A percentile compares a stretch with the other conserved stretches of the same genome.
Conservation (phyloP, 495 filamentous ascomycete genomes). For the Immersiella caudata region DNA sequence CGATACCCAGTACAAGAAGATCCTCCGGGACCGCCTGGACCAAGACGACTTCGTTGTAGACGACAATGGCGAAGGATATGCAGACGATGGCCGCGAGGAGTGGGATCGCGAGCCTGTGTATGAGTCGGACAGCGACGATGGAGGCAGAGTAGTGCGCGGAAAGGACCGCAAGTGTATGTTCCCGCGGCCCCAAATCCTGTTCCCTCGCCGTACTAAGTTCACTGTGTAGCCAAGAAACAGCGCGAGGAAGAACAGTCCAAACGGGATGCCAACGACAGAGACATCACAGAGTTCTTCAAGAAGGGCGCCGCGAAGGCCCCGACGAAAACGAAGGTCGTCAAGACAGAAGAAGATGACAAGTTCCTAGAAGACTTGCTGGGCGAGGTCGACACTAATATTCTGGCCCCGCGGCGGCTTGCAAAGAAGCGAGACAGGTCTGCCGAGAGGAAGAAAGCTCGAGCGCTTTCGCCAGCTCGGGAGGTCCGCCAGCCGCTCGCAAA, state of each 20-base stretch:
- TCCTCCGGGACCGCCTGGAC: slow-evolving; percentile 85
- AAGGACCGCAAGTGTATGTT: slow-evolving; percentile 52
- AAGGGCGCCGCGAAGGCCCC: slow-evolving; percentile 66
- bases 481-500: slow-evolving; percentile 47
- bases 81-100: slow-evolving; percentile 94
- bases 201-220: not conserved
- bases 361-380: slow-evolving; percentile 84
- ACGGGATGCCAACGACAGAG: slow-evolving; percentile 82
- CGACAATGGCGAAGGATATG: slow-evolving; percentile 91
- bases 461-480: slow-evolving; percentile 70
- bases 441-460: slow-evolving; percentile 74
- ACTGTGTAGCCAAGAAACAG: slow-evolving; percentile 72
- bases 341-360: slow-evolving; percentile 81
- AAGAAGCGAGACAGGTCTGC: slow-evolving; percentile 70
- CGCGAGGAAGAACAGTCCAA: slow-evolving; percentile 87
- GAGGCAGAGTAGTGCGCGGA: slow-evolving; percentile 41
- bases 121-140: slow-evolving; percentile 72
- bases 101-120: slow-evolving; percentile 77
- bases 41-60: slow-evolving; percentile 97
- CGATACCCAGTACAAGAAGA: slow-evolving; percentile 95
- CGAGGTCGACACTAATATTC: slow-evolving; percentile 83
- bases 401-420: slow-evolving; percentile 56
- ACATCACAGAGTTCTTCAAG: slow-evolving; percentile 93
- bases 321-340: slow-evolving; percentile 75
- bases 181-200: not conserved